phyloP scores from a whole-genome alignment of 257 asterid species.

The Jasminum sambac region DNA sequence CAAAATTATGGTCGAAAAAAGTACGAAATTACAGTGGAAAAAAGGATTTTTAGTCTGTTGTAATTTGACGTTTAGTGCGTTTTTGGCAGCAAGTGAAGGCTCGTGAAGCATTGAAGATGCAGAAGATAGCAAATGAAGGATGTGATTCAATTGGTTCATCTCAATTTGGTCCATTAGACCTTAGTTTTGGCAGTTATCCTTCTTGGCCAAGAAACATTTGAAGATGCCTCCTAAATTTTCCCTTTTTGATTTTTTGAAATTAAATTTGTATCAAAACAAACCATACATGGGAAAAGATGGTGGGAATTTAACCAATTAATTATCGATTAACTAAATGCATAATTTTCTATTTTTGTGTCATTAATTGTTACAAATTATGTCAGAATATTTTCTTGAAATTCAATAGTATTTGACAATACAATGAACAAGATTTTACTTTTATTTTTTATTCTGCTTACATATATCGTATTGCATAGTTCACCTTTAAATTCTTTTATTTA shows the following conservation, averaged over 20 bases:
- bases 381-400: not conserved
- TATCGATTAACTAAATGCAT: conserved; percentile 18
- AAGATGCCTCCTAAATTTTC: conserved; percentile 25
- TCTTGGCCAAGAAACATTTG: conserved; percentile 46
- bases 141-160: conserved; percentile 39
- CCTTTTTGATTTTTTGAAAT: not conserved
- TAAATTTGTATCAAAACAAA: conserved; percentile 29
- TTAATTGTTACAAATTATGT: not conserved
- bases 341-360: not conserved
- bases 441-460: not conserved
- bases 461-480: not conserved
- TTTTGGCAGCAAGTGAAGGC: conserved; percentile 59
- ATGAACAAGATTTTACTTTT: not conserved
- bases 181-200: conserved; percentile 43
- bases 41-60: no score
- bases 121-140: conserved; percentile 37
- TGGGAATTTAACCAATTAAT: conserved; percentile 24
- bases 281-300: conserved; percentile 14
- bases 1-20: not conserved
- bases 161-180: conserved; percentile 40
- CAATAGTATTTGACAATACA: no score
- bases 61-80: no score
- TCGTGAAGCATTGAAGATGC: conserved; percentile 52
- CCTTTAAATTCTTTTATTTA: not conserved
- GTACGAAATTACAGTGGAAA: not conserved